phyloP scores from a whole-genome alignment of 192 early-diverging fungal genomes.

The Mortierella antarctica region DNA sequence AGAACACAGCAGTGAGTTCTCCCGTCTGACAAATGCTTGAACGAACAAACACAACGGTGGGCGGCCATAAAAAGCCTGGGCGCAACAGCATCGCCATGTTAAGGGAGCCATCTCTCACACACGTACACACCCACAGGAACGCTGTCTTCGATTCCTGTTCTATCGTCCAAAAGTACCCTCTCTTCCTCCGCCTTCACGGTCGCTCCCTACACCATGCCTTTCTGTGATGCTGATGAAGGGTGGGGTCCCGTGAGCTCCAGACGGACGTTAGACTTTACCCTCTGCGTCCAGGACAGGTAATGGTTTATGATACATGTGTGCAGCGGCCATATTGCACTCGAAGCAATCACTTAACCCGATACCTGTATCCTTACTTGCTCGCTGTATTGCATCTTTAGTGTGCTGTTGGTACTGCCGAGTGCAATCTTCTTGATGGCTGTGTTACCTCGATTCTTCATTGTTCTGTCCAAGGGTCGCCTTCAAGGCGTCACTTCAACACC shows the following conservation, averaged over 20 bases:
- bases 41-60: background rate
- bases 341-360: conserved; percentile 3
- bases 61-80: conserved; percentile 4
- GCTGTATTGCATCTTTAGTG: background rate
- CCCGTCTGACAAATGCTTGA: no score
- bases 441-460: conserved; percentile 9
- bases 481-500: conserved; percentile 12
- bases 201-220: conserved; percentile 4
- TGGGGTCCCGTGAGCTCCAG: conserved; percentile 8
- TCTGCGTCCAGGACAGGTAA: conserved; percentile 20
- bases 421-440: conserved; percentile 8
- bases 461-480: conserved; percentile 15
- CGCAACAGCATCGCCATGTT: background rate
- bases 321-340: background rate
- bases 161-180: background rate
- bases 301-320: background rate
- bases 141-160: background rate
- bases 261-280: conserved; percentile 11
- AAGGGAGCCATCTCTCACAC: background rate
- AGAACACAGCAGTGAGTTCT: no score
- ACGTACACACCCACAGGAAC: background rate
- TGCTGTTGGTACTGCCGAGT: conserved; percentile 9
- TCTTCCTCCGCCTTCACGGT: background rate
- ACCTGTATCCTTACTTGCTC: background rate
- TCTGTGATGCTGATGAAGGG: conserved; percentile 13